Conservation (phyloP, 352 stramenopile genomes). For the Thalassiosira gravida region DNA sequence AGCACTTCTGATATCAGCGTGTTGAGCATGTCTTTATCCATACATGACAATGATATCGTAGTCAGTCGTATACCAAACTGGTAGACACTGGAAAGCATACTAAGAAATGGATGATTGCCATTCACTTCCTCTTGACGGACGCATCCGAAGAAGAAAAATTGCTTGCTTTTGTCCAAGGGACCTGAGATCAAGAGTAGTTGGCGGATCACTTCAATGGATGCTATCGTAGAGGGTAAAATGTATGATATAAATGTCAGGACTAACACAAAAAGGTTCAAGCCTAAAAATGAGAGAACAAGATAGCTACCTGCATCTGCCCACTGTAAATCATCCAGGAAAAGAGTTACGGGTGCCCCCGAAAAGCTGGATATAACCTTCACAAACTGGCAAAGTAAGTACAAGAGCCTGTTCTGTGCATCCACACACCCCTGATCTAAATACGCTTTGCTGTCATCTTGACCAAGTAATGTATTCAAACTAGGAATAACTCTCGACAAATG, state of each 20-base stretch:
- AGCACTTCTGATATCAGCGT: slow-evolving; percentile 27
- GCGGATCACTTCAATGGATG: slow-evolving; percentile 20
- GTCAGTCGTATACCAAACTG: slow-evolving; percentile 12
- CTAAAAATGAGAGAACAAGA: background rate
- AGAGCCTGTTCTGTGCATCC: slow-evolving; percentile 39
- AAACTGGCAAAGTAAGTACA: slow-evolving; percentile 45
- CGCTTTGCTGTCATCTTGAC: background rate
- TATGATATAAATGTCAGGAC: background rate
- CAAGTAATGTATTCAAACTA: slow-evolving; percentile 30
- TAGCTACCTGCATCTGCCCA: slow-evolving; percentile 17
- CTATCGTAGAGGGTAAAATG: background rate
- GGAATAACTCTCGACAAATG: slow-evolving; percentile 42
- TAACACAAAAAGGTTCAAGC: slow-evolving; percentile 11
- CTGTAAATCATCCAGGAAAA: slow-evolving; percentile 45
- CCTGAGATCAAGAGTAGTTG: slow-evolving; percentile 3
- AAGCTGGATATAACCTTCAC: slow-evolving; percentile 40
- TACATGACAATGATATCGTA: slow-evolving; percentile 15
- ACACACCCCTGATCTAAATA: slow-evolving; percentile 25
- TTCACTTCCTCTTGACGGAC: slow-evolving; percentile 20
- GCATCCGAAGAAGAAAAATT: slow-evolving; percentile 26
- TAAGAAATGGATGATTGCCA: slow-evolving; percentile 4
- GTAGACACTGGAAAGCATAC: background rate
- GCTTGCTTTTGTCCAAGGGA: background rate
- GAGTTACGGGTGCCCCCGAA: slow-evolving; percentile 7
- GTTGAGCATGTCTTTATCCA: slow-evolving; percentile 20